A percentile compares a stretch with the other conserved stretches of the same genome.
These are phyloP conservation scores for Fusarium euwallaceae DNA, from an alignment of 2,329 filamentous ascomycete genomes.

Conservation along the genomic window DNA sequence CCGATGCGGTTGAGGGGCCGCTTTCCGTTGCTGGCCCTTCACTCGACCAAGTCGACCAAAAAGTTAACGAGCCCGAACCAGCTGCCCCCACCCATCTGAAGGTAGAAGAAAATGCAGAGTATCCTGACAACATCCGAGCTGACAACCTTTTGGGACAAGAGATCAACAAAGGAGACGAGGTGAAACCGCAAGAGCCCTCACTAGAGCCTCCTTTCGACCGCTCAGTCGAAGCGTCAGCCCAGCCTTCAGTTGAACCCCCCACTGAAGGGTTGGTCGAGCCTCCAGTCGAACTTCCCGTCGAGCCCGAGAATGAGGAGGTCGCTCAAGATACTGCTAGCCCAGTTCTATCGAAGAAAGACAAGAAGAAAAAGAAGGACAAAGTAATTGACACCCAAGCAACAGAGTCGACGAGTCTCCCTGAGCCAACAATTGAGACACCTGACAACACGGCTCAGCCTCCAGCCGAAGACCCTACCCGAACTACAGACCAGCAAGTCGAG, in stretches of 20 bases:
- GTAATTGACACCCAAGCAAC: background rate
- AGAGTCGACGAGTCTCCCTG: slow-evolving; percentile 1
- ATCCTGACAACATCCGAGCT: background rate
- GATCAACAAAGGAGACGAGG: slow-evolving; percentile 12
- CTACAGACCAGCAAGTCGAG: background rate
- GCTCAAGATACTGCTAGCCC: slow-evolving; percentile 24
- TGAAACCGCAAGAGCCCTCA: background rate
- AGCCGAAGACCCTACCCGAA: background rate
- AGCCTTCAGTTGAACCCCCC: background rate
- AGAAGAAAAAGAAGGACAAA: slow-evolving; percentile 39
- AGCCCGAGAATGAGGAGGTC: slow-evolving; percentile 4
- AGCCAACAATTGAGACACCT: slow-evolving; percentile 1
- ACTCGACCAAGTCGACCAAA: background rate
- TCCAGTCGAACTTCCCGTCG: background rate
- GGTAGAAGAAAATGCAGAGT: background rate
- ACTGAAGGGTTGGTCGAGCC: background rate
- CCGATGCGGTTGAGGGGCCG: background rate
- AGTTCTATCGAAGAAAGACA: slow-evolving; percentile 36
- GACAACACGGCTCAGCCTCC: background rate
- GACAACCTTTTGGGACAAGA: background rate
- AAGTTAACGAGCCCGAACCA: background rate
- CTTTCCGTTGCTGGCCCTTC: background rate
- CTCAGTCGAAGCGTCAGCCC: background rate
- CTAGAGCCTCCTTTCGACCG: background rate
- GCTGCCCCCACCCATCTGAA: background rate